These are phyloP conservation scores for Coniochaeta pulveracea DNA, from an alignment of 2,329 filamentous ascomycete genomes.

Conservation along the genomic window DNA sequence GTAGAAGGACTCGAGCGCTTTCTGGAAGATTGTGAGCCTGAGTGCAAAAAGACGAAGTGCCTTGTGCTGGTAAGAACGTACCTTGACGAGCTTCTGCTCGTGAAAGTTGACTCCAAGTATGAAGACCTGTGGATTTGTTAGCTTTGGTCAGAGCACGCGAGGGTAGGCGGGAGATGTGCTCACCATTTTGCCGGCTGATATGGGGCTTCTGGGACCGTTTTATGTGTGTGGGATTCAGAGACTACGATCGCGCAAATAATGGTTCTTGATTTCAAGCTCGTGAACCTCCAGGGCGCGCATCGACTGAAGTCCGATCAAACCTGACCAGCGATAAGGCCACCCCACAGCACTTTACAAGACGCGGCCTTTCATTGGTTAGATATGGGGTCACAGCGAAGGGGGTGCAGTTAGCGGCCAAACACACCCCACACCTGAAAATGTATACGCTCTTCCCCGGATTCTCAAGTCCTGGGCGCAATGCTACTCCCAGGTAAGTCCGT, in stretches of 20 bases:
- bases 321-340: neutral
- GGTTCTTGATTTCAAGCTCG: neutral
- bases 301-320: neutral
- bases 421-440: too few relatives aligned
- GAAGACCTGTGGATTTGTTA: constrained; percentile 49
- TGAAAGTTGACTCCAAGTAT: constrained; percentile 79
- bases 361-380: too few relatives aligned
- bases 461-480: too few relatives aligned
- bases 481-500: constrained; percentile 2
- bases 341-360: too few relatives aligned
- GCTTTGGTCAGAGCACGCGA: neutral
- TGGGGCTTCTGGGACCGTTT: too few relatives aligned
- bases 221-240: neutral
- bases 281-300: neutral
- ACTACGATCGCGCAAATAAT: neutral
- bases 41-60: constrained; percentile 6
- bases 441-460: too few relatives aligned
- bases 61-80: constrained; percentile 26
- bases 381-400: too few relatives aligned
- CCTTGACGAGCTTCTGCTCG: constrained; percentile 74
- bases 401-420: too few relatives aligned
- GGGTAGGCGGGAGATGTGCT: neutral
- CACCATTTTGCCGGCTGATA: constrained; percentile 15
- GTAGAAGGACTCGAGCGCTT: constrained; percentile 76
- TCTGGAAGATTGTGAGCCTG: constrained; percentile 26